A percentile compares a stretch with the other conserved stretches of the same genome.
These are phyloP conservation scores for Saposhnikovia divaricata DNA, from an alignment of 129 eudicot genomes.

Conservation along the genomic window DNA sequence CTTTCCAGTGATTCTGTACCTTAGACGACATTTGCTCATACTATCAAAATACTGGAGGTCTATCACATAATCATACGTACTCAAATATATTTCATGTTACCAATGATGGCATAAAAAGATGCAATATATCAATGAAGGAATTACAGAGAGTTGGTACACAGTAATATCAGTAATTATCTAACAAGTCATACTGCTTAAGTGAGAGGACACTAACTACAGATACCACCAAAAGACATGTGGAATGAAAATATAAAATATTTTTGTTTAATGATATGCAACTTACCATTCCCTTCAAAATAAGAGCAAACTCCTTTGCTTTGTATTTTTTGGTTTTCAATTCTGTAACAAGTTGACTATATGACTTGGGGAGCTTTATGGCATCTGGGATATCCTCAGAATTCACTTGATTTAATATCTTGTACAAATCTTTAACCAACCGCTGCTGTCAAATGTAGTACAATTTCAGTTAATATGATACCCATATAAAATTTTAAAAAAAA, in stretches of 20 bases:
- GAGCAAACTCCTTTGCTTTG: conserved; percentile 76
- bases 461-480: conserved; percentile 2
- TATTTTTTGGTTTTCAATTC: conserved; percentile 75
- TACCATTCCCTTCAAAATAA: conserved; percentile 89
- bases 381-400: conserved; percentile 66
- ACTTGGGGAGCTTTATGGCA: conserved; percentile 66
- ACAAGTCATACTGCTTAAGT: background rate
- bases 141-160: background rate
- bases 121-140: background rate
- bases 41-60: background rate
- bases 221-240: conserved; percentile 5
- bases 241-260: background rate
- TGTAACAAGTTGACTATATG: conserved; percentile 80
- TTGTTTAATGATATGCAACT: conserved; percentile 15
- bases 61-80: background rate
- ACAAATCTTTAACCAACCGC: conserved; percentile 82
- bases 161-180: background rate
- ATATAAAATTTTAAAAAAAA: background rate
- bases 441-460: conserved; percentile 31
- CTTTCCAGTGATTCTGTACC: background rate
- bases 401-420: conserved; percentile 80
- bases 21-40: background rate
- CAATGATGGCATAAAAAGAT: background rate
- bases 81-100: background rate
- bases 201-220: background rate